Percentiles rank a stretch among this genome's conserved stretches.
These are phyloP conservation scores for Acacia concinna DNA, from an alignment of 331 rosid genomes.

Conservation along the genomic window DNA sequence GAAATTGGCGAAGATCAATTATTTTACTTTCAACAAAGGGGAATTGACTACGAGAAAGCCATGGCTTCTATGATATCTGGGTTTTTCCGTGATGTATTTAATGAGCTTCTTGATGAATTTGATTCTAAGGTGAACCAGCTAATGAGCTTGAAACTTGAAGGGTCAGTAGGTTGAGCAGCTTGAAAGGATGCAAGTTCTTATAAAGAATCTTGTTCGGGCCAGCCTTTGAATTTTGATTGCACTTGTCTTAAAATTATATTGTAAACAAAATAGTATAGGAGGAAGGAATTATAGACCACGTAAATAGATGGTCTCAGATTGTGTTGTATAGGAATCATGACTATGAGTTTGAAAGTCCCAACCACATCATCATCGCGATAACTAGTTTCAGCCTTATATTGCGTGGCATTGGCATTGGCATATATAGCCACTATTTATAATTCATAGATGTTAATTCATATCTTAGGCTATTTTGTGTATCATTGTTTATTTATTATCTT, in stretches of 20 bases:
- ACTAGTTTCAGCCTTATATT: no score
- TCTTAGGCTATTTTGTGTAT: neutral
- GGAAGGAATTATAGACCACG: slow-evolving; percentile 14
- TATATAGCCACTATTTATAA: neutral
- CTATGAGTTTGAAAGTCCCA: neutral
- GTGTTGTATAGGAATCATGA: neutral
- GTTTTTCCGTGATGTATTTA: slow-evolving; percentile 71
- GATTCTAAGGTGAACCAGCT: slow-evolving; percentile 78
- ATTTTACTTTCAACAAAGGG: slow-evolving; percentile 79
- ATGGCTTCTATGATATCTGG: slow-evolving; percentile 89
- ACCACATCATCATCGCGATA: neutral
- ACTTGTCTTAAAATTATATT: neutral
- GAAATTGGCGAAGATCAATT: slow-evolving; percentile 75
- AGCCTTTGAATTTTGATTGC: neutral
- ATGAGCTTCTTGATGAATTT: slow-evolving; percentile 77
- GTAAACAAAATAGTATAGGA: neutral
- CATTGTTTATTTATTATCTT: neutral
- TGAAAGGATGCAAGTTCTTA: neutral
- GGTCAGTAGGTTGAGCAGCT: slow-evolving; percentile 69
- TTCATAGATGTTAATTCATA: neutral
- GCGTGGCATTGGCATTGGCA: no score
- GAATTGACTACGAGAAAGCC: slow-evolving; percentile 70
- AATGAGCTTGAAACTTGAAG: slow-evolving; percentile 91
- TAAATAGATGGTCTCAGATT: slow-evolving; percentile 29
- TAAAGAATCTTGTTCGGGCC: slow-evolving; percentile 26